phyloP scores from a whole-genome alignment of 2,329 filamentous ascomycete genomes.

The Ophiostoma sp. region DNA sequence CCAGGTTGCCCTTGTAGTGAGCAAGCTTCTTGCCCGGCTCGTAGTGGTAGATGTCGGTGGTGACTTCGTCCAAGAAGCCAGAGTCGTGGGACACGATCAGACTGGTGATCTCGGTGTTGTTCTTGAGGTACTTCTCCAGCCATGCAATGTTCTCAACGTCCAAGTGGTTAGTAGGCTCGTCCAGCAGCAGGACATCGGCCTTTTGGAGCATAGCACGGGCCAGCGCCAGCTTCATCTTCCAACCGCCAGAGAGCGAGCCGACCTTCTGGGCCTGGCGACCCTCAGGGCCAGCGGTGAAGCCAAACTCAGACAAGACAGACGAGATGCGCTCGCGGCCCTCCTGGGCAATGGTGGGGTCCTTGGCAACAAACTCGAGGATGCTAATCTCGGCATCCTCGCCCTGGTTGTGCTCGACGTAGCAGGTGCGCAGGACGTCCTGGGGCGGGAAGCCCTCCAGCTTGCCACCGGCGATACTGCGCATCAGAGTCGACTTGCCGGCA shows the following conservation, averaged over 20 bases:
- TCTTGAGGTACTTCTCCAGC: slow-evolving; percentile 92
- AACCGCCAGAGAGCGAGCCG: slow-evolving; percentile 92
- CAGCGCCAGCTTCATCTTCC: slow-evolving; percentile 99
- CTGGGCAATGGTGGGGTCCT: slow-evolving; percentile 81
- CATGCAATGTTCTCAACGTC: slow-evolving; percentile 96
- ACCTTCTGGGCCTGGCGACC: slow-evolving; percentile 88
- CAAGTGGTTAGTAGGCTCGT: slow-evolving; percentile 98
- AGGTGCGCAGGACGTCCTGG: slow-evolving; percentile 88
- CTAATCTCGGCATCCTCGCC: slow-evolving; percentile 95
- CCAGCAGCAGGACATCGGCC: slow-evolving; percentile 92
- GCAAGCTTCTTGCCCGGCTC: slow-evolving; percentile 92
- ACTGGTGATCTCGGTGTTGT: slow-evolving; percentile 94
- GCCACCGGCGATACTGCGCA: slow-evolving; percentile 87
- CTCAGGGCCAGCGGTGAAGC: slow-evolving; percentile 86
- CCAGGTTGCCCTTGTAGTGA: slow-evolving; percentile 79
- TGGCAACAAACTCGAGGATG: slow-evolving; percentile 88
- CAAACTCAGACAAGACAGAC: slow-evolving; percentile 83
- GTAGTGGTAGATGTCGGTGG: slow-evolving; percentile 99
- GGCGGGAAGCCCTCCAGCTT: slow-evolving; percentile 97
- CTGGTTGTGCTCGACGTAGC: slow-evolving; percentile 99
- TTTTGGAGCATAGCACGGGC: slow-evolving; percentile 95
- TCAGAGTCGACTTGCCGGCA: slow-evolving; percentile 92
- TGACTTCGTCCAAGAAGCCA: slow-evolving; percentile 93
- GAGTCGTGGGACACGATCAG: slow-evolving; percentile 99
- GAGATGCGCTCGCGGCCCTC: slow-evolving; percentile 80